A percentile compares a stretch with the other conserved stretches of the same genome.
These are phyloP conservation scores for Trametopsis cervina DNA, from an alignment of 768 basidiomycete genomes.

Conservation along the genomic window DNA sequence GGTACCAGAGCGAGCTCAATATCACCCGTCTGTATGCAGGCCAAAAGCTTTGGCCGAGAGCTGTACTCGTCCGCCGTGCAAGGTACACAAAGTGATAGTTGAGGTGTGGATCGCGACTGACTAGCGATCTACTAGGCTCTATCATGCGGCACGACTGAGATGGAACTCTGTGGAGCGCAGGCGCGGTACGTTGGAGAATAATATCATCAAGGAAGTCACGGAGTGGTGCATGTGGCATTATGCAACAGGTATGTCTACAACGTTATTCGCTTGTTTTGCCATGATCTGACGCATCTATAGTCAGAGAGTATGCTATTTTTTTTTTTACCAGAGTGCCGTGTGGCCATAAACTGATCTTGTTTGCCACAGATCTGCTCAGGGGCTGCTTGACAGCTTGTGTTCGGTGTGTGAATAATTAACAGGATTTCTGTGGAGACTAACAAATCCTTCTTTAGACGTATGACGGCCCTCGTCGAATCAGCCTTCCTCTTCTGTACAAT, in stretches of 20 bases:
- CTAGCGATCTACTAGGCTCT: conserved; percentile 33
- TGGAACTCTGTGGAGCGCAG: conserved; percentile 72
- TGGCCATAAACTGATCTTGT: not conserved
- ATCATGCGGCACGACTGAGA: conserved; percentile 58
- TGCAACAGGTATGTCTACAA: conserved; percentile 33
- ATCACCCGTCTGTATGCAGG: conserved; percentile 61
- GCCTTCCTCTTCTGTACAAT: conserved; percentile 49
- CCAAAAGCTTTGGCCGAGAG: conserved; percentile 75
- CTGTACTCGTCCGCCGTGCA: conserved; percentile 59
- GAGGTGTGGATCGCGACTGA: not conserved
- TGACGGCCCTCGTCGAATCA: conserved; percentile 62
- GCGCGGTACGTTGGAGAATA: conserved; percentile 51
- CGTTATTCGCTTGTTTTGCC: no score
- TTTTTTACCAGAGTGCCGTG: not conserved
- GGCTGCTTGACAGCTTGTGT: conserved; percentile 34
- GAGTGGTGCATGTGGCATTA: conserved; percentile 80
- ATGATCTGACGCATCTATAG: conserved; percentile 8
- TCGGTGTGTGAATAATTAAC: conserved; percentile 28
- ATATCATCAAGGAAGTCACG: conserved; percentile 61
- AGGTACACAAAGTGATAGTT: conserved; percentile 30
- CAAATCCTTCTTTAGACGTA: conserved; percentile 38
- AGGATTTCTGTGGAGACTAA: not conserved
- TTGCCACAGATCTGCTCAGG: conserved; percentile 35
- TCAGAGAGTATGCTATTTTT: conserved; percentile 24
- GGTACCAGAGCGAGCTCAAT: conserved; percentile 52